Percentiles rank a stretch among this genome's conserved stretches.
Evolutionary conservation across 2,329 filamentous ascomycete genomes (phyloP).

Genomic region (Anisogramma anomala): DNA sequence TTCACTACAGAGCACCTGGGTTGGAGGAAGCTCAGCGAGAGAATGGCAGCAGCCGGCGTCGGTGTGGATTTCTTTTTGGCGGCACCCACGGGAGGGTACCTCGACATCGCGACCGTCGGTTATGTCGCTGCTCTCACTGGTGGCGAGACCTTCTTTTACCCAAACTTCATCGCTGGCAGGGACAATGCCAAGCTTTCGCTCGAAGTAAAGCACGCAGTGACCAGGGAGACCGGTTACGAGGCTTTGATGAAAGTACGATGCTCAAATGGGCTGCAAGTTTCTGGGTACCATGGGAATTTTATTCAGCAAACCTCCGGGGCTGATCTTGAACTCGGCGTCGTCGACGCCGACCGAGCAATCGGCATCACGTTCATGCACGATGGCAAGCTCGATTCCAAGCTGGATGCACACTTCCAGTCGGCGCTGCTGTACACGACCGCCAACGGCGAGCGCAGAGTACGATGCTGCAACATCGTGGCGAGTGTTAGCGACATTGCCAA

Average conservation of each 20-base stretch:
- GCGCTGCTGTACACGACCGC: constrained; percentile 91
- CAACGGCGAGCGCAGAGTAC: constrained; percentile 74
- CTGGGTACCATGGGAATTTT: constrained; percentile 93
- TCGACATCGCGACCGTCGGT: constrained; percentile 85
- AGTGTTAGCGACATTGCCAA: constrained; percentile 77
- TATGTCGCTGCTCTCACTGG: constrained; percentile 82
- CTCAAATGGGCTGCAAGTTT: constrained; percentile 88
- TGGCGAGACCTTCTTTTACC: constrained; percentile 92
- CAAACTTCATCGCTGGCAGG: constrained; percentile 82
- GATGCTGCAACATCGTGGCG: constrained; percentile 88
- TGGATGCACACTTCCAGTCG: constrained; percentile 95
- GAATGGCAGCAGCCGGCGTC: constrained; percentile 76
- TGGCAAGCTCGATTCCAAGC: constrained; percentile 90
- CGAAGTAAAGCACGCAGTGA: constrained; percentile 78
- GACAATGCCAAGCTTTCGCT: constrained; percentile 74
- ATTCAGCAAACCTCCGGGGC: constrained; percentile 90
- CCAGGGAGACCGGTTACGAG: constrained; percentile 86
- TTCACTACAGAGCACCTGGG: constrained; percentile 80
- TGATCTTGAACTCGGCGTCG: constrained; percentile 83
- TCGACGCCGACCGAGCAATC: constrained; percentile 89
- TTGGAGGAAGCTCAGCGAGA: constrained; percentile 77
- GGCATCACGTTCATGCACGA: constrained; percentile 89
- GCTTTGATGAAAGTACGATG: constrained; percentile 97
- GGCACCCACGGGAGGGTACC: constrained; percentile 77
- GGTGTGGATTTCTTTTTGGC: constrained; percentile 93